Evolutionary conservation across 306 rosid genomes (phyloP).

Genomic region (Glycine tomentella): DNA sequence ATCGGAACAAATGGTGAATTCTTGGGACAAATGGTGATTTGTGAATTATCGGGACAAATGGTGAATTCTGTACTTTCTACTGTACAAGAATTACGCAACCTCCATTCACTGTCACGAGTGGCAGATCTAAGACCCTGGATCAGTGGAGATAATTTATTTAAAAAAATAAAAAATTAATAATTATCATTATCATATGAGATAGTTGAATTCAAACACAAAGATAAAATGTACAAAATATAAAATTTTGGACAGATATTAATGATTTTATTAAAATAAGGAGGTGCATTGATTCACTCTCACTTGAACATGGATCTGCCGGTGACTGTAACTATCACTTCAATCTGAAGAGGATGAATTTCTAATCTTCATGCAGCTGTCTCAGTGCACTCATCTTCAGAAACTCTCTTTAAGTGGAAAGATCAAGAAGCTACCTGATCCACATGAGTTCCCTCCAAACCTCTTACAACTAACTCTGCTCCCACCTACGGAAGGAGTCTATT

Average conservation of each 20-base stretch:
- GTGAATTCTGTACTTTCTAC: slow-evolving; percentile 47
- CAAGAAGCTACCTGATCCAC: slow-evolving; percentile 55
- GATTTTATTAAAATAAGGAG: no score
- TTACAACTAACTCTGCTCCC: slow-evolving; percentile 51
- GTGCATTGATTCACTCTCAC: no score
- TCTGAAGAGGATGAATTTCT: slow-evolving; percentile 58
- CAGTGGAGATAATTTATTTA: no score
- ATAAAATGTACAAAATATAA: no score
- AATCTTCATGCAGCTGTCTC: slow-evolving; percentile 56
- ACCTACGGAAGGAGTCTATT: slow-evolving; percentile 55
- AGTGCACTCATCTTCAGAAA: slow-evolving; percentile 53
- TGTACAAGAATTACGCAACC: slow-evolving; percentile 43
- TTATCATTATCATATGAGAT: no score
- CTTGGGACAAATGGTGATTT: no score
- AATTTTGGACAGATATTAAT: no score
- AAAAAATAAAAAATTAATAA: no score
- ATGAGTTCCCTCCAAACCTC: slow-evolving; percentile 58
- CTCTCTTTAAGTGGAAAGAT: slow-evolving; percentile 57
- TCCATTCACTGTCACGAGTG: slow-evolving; percentile 51
- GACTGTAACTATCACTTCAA: slow-evolving; percentile 55
- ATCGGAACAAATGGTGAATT: no score
- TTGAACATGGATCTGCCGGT: no score
- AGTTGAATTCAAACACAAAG: no score
- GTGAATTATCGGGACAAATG: slow-evolving; percentile 48
- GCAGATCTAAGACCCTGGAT: no score